Base-by-base conservation (phyloP, 116 monocot genomes). In the Zostera marina region DNA sequence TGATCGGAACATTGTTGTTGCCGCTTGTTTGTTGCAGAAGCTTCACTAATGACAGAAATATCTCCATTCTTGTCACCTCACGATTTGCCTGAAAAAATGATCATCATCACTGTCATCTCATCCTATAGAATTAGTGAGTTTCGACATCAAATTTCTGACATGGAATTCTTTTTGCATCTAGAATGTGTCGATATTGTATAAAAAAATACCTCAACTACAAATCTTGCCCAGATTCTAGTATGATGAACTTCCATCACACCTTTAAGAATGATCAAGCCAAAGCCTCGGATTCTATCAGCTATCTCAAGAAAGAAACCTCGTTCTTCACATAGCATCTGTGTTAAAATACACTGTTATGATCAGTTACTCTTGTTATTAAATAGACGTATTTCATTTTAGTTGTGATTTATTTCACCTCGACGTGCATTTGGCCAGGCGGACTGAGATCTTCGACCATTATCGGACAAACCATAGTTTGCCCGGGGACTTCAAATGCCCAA, bases 401-500 rank as follows among this genome's bases (percentile, higher is more conserved):
- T 38, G 22, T 17, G 42, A 25, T 38, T 47, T 19, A 22, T 24
- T 8, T 69, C 68, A 96, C 96, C 96, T 96, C 96, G 20, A 96
- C 81, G 13, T 80, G 78, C 96, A 96, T 89, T 59, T 96, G 96
- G 9, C 89, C 89, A 44, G 83, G 76, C 3, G 96, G 89, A 47
- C 66, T 77, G 57, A 89, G 69, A 52, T 96, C 85, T 72, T 96
- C 82, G 6, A 96, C 74, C 56, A 85, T 70, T 59, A 89, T 85
- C 10, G 96, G 96, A 17, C 89, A 96, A 16, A 89, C 76, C 85
- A 96, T 89, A 8, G 89, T 96, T 60, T 85, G 96, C 1, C 96
- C 89, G 44, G 85, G 89, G 66, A 89, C 78, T 71, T 96, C 96
- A 76, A 80, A 96, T 44, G 96, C 89, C 96, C 89, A 96, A 2